A percentile compares a stretch with the other conserved stretches of the same genome.
Evolutionary conservation across 768 basidiomycete genomes (phyloP).

Genomic region (Hypsizygus marmoreus): DNA sequence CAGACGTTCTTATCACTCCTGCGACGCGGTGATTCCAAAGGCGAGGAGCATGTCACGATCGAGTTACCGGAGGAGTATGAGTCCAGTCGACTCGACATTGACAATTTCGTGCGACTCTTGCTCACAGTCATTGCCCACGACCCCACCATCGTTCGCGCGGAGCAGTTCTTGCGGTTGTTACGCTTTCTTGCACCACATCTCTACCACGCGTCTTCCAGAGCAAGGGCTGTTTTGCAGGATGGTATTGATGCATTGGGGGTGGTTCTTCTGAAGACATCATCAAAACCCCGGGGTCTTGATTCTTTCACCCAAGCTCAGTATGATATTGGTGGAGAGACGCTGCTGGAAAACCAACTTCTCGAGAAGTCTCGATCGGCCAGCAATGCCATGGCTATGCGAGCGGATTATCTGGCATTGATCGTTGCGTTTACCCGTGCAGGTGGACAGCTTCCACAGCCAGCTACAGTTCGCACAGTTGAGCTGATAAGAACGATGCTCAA

Average conservation of each 20-base stretch:
- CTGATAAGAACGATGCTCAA: conserved; percentile 57
- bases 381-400: conserved; percentile 57
- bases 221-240: conserved; percentile 59
- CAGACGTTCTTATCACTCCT: conserved; percentile 66
- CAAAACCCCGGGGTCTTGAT: conserved; percentile 48
- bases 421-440: conserved; percentile 51
- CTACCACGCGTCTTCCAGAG: conserved; percentile 53
- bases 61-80: conserved; percentile 64
- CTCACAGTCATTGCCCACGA: conserved; percentile 82
- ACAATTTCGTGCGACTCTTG: conserved; percentile 70
- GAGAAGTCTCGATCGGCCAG: conserved; percentile 52
- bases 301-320: conserved; percentile 25
- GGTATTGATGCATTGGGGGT: conserved; percentile 69
- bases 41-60: conserved; percentile 41
- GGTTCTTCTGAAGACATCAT: conserved; percentile 49
- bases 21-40: conserved; percentile 43
- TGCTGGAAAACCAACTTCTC: conserved; percentile 35
- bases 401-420: conserved; percentile 64
- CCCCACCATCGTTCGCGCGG: conserved; percentile 62
- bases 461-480: conserved; percentile 52
- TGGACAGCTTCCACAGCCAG: conserved; percentile 43
- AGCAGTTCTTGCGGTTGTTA: conserved; percentile 68
- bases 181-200: conserved; percentile 57
- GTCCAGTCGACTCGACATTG: conserved; percentile 54
- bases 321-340: conserved; percentile 22